Percentiles rank a stretch among this genome's conserved stretches.
These are phyloP conservation scores for Venturia asperata DNA, from an alignment of 2,329 filamentous ascomycete genomes.

Conservation along the genomic window DNA sequence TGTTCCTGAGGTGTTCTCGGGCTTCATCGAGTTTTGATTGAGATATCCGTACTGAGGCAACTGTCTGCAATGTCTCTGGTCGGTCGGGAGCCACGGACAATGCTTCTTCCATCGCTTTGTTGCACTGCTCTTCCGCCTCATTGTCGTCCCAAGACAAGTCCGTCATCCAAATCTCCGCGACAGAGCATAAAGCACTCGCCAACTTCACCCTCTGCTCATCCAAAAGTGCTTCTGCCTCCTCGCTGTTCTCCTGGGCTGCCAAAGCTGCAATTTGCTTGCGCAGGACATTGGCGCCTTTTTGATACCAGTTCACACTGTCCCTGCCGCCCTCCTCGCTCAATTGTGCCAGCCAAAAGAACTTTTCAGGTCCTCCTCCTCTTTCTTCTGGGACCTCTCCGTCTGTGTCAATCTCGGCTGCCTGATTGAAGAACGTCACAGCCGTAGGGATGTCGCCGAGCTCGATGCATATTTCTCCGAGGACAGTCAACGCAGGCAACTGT, in stretches of 20 bases:
- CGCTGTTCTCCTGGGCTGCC: constrained; percentile 39
- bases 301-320: constrained; percentile 55
- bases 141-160: constrained; percentile 87
- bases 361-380: constrained; percentile 77
- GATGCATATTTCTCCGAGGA: constrained; percentile 74
- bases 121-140: constrained; percentile 83
- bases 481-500: constrained; percentile 60
- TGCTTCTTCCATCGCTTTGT: constrained; percentile 83
- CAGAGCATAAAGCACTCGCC: constrained; percentile 84
- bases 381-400: constrained; percentile 64
- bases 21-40: constrained; percentile 76
- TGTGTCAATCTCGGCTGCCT: constrained; percentile 68
- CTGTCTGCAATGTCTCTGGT: constrained; percentile 87
- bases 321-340: constrained; percentile 60
- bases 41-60: constrained; percentile 89
- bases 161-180: constrained; percentile 98
- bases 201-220: constrained; percentile 74
- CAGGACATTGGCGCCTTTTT: constrained; percentile 64
- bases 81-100: constrained; percentile 73
- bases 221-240: constrained; percentile 35
- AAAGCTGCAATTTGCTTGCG: constrained; percentile 62
- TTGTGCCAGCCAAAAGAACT: constrained; percentile 92
- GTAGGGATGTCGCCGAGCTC: constrained; percentile 74
- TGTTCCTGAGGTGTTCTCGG: constrained; percentile 66
- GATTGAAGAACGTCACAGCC: constrained; percentile 64